Evolutionary conservation across 495 filamentous ascomycete species (phyloP).

Genomic region (Lichenothelia convexa): DNA sequence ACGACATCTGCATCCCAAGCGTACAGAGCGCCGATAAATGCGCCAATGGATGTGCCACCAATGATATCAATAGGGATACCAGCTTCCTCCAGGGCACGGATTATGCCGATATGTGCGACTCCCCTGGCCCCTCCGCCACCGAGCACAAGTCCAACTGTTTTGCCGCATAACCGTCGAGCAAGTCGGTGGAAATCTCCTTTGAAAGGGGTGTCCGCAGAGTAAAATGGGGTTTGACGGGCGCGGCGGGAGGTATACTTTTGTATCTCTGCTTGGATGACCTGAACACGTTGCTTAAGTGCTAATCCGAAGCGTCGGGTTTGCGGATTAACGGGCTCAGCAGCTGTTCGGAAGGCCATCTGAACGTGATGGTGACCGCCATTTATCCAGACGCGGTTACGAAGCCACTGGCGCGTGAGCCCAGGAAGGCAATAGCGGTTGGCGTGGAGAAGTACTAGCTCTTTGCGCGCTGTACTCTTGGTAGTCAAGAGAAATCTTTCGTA

Average conservation of each 20-base stretch:
- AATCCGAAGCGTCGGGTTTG: conserved; percentile 61
- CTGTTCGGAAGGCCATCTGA: conserved; percentile 81
- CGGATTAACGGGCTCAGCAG: conserved; percentile 56
- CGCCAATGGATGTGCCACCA: conserved; percentile 92
- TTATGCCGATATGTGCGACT: conserved; percentile 80
- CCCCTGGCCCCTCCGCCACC: conserved; percentile 87
- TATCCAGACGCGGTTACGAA: conserved; percentile 89
- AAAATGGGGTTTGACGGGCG: conserved; percentile 70
- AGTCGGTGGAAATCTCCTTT: conserved; percentile 94
- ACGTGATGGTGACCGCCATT: conserved; percentile 98
- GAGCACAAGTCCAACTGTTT: conserved; percentile 83
- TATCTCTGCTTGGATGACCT: conserved; percentile 88
- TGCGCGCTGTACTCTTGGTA: conserved; percentile 91
- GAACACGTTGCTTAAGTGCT: conserved; percentile 82
- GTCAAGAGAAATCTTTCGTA: conserved; percentile 90
- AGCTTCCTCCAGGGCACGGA: conserved; percentile 86
- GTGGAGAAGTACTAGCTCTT: conserved; percentile 87
- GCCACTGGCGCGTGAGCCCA: conserved; percentile 72
- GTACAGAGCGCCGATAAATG: conserved; percentile 90
- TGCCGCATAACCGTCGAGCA: conserved; percentile 77
- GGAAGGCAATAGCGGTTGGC: conserved; percentile 72
- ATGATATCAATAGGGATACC: conserved; percentile 93
- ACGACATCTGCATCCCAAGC: conserved; percentile 93
- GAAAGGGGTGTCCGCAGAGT: conserved; percentile 78
- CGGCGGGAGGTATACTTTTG: conserved; percentile 88